Conservation (phyloP, 148 eudicot species). For the Heliosperma pusillum region DNA sequence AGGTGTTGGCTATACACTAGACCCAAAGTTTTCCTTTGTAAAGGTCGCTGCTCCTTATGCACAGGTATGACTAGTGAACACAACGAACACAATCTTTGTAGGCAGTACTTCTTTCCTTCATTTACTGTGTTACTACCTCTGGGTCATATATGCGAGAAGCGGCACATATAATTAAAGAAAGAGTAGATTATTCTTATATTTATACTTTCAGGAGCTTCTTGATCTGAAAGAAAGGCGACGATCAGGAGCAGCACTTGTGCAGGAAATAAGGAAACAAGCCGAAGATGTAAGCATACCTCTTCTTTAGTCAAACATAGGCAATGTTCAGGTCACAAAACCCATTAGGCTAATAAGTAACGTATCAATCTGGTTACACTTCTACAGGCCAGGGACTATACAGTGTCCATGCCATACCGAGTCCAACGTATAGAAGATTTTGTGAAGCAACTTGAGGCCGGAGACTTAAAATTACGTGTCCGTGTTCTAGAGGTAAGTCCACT, state of each 20-base stretch:
- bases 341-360: not conserved
- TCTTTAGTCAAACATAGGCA: not conserved
- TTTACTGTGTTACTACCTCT: not conserved
- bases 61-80: conserved; percentile 48
- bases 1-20: conserved; percentile 85
- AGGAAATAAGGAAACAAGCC: conserved; percentile 89
- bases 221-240: conserved; percentile 68
- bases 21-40: conserved; percentile 85
- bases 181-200: no score
- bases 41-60: conserved; percentile 98
- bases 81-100: not conserved
- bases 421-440: conserved; percentile 90
- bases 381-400: conserved; percentile 80
- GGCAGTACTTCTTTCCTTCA: not conserved
- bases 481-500: conserved; percentile 77
- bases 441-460: conserved; percentile 86
- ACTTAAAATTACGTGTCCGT: conserved; percentile 85
- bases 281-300: conserved; percentile 59
- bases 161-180: no score
- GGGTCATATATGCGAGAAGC: no score
- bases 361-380: not conserved
- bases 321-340: not conserved
- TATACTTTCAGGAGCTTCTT: conserved; percentile 73
- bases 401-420: conserved; percentile 93
- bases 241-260: conserved; percentile 69